phyloP scores from a whole-genome alignment of 148 eudicot genomes.

The Heliosperma pusillum region DNA sequence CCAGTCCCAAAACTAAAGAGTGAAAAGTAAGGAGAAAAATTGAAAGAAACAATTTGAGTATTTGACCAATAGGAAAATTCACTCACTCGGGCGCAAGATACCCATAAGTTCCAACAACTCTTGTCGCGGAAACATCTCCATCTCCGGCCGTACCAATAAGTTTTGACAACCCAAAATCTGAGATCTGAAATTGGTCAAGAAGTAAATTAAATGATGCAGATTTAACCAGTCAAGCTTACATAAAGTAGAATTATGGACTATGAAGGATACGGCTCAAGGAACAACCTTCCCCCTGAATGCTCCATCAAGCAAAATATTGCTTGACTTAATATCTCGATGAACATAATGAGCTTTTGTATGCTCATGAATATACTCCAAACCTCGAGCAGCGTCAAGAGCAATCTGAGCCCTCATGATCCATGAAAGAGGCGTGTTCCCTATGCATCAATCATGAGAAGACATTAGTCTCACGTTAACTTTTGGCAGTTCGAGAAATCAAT shows the following conservation, averaged over 20 bases:
- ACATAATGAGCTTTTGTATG: slow-evolving; percentile 98
- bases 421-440: slow-evolving; percentile 87
- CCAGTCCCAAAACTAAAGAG: too few species aligned
- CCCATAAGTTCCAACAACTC: slow-evolving; percentile 96
- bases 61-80: background rate
- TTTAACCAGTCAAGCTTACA: background rate
- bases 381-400: slow-evolving; percentile 96
- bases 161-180: slow-evolving; percentile 94
- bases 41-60: too few species aligned
- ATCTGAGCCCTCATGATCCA: slow-evolving; percentile 98
- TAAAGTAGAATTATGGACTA: background rate
- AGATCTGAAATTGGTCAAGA: slow-evolving; percentile 45
- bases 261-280: background rate
- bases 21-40: background rate
- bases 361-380: slow-evolving; percentile 93
- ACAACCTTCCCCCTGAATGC: slow-evolving; percentile 89
- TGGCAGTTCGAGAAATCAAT: background rate
- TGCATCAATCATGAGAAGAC: slow-evolving; percentile 6
- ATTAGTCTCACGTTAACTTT: background rate
- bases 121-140: slow-evolving; percentile 77
- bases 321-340: slow-evolving; percentile 92
- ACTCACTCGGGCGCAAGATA: slow-evolving; percentile 98
- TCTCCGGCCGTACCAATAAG: slow-evolving; percentile 76
- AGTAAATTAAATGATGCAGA: slow-evolving; percentile 13
- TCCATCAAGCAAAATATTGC: slow-evolving; percentile 91